phyloP scores from a whole-genome alignment of 1,284 basidiomycete genomes.

The Cryptococcus sp. region DNA sequence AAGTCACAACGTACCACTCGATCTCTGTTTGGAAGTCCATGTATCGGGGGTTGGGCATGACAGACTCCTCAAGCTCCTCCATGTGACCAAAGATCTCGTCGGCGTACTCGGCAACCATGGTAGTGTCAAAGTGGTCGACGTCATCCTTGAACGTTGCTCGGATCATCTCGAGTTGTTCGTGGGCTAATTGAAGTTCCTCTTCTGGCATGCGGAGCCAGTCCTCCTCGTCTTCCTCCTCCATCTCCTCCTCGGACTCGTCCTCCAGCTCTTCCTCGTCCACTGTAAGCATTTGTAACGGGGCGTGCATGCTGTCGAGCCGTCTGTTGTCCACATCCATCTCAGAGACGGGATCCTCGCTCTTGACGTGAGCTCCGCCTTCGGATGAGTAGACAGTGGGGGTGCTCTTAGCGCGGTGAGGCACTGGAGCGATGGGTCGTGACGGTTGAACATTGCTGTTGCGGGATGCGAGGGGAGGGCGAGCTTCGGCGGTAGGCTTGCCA shows the following conservation, averaged over 20 bases:
- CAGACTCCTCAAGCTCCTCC: slow-evolving; percentile 81
- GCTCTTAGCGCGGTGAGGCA: slow-evolving; percentile 37
- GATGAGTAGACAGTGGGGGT: slow-evolving; percentile 20
- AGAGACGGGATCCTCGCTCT: slow-evolving; percentile 11
- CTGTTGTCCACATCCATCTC: slow-evolving; percentile 45
- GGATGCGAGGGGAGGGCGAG: slow-evolving; percentile 39
- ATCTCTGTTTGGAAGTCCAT: slow-evolving; percentile 95
- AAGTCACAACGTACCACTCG: slow-evolving; percentile 65
- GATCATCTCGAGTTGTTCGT: slow-evolving; percentile 47
- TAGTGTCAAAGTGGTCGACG: slow-evolving; percentile 83
- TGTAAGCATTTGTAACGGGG: slow-evolving; percentile 8
- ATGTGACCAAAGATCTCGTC: slow-evolving; percentile 98
- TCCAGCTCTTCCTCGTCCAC: slow-evolving; percentile 24
- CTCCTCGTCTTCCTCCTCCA: slow-evolving; percentile 59
- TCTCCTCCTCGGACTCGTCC: slow-evolving; percentile 33
- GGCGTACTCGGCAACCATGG: slow-evolving; percentile 98
- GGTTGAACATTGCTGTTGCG: slow-evolving; percentile 30
- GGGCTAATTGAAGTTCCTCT: slow-evolving; percentile 42
- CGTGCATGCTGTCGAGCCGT: slow-evolving; percentile 6
- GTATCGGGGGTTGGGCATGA: slow-evolving; percentile 92
- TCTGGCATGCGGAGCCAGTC: slow-evolving; percentile 67
- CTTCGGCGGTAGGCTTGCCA: slow-evolving; percentile 29
- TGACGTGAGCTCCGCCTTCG: slow-evolving; percentile 7
- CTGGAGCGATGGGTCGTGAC: slow-evolving; percentile 42
- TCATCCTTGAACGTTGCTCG: slow-evolving; percentile 63